These are phyloP conservation scores for Microcera coccophila DNA, from an alignment of 2,329 filamentous ascomycete species.

Conservation along the genomic window DNA sequence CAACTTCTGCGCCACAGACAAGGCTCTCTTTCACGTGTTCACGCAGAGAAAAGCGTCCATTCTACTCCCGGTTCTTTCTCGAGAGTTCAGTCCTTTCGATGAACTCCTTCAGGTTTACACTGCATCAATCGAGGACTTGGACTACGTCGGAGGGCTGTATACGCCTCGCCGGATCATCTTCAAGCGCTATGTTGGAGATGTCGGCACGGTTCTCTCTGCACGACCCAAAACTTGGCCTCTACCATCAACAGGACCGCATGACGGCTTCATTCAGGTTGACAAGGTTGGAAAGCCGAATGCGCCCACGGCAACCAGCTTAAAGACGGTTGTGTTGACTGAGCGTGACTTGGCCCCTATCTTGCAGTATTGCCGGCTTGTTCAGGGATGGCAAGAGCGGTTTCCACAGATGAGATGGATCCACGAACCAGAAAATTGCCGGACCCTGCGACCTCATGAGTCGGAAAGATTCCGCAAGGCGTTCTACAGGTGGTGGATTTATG, in stretches of 20 bases:
- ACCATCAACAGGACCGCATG: not conserved
- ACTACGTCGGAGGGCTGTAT: slow-evolving; percentile 32
- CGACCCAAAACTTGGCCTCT: slow-evolving; percentile 7
- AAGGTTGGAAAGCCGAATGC: slow-evolving; percentile 19
- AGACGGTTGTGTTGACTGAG: slow-evolving; percentile 30
- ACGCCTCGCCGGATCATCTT: slow-evolving; percentile 39
- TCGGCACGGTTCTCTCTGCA: slow-evolving; percentile 25
- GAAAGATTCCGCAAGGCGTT: slow-evolving; percentile 48
- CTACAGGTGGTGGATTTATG: slow-evolving; percentile 54
- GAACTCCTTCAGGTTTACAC: slow-evolving; percentile 47
- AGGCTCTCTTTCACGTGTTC: slow-evolving; percentile 40
- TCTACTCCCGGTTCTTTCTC: slow-evolving; percentile 39
- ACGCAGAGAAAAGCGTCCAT: slow-evolving; percentile 38
- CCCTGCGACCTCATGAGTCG: slow-evolving; percentile 41
- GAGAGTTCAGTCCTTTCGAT: slow-evolving; percentile 43
- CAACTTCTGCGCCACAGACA: slow-evolving; percentile 36
- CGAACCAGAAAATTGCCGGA: slow-evolving; percentile 42
- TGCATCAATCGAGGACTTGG: slow-evolving; percentile 37
- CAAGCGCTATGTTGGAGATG: slow-evolving; percentile 33
- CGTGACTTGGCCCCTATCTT: slow-evolving; percentile 33
- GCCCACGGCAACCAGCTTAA: slow-evolving; percentile 2
- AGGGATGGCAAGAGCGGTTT: slow-evolving; percentile 38
- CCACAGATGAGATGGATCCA: slow-evolving; percentile 47
- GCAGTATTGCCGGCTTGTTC: slow-evolving; percentile 34
- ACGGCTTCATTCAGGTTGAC: slow-evolving; percentile 20